Base-by-base conservation (phyloP, 331 rosid species). In the Prunus yedoensis region DNA sequence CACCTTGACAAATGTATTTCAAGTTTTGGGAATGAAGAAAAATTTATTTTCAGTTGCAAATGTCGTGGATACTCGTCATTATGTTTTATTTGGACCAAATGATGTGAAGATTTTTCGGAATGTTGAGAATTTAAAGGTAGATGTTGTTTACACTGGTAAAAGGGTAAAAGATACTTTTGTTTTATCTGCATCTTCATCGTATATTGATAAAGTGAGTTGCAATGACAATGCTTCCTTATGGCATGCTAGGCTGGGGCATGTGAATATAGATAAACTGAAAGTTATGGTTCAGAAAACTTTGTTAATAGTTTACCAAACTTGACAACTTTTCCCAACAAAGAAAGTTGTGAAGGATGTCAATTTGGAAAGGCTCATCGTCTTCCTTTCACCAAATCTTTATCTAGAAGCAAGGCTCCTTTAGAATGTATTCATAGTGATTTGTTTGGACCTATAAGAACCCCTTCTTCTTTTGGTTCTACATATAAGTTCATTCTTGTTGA, bases 231-330 rank as follows among this genome's bases (percentile, higher is more conserved):
- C 53, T 6, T 25, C 51, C 1, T n/a, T 77, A 2, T 76, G 70
- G 75, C 63, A 77, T 12, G 75, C 75, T 43, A 49, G 75, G 2
- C 3, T 77, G 1, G 80, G 70, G 20, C 70, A 77, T 58, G 4
- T 58, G 1, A 71, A 51, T 4, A 15, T 68, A 1, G 68, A 76
- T 9, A 53, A 43, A 49, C 49, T 67, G 10, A 45, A 57, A 12
- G 67, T 38, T 2, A 56, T 43, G 21, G 61, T 8, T 12, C 18
- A 9, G 0, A 67, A 25, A 20, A 43, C 57, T 2, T 13, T 76
- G 49, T 67, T 0, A 45, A 68, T 43, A 58, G 69, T 0, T 2
- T 28, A 6, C 43, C 69, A 13, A 21, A 30, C 4, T 18, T n/a
- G 18, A 58, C 8, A n/a, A 41, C 7, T 15, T 71, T 30, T 56